Conservation (phyloP, 2,329 filamentous ascomycete species). For the Aspergillus transmontanensis region DNA sequence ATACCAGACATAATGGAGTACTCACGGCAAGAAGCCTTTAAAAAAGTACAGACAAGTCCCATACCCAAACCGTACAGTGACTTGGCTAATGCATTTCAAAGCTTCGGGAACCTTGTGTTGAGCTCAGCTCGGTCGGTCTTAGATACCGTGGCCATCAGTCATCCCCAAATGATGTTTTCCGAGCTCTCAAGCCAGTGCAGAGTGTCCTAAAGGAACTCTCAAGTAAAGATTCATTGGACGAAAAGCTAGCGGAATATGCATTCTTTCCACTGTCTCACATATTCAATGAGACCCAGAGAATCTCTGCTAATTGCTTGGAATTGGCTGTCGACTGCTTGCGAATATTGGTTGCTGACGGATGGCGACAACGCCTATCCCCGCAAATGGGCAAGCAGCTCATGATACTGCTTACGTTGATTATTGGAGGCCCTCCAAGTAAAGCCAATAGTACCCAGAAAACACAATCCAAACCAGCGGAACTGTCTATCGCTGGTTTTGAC, state of each 20-base stretch:
- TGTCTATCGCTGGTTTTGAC: slow-evolving; percentile 69
- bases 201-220: slow-evolving; percentile 42
- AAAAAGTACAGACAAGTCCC: slow-evolving; percentile 33
- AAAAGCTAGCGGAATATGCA: slow-evolving; percentile 86
- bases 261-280: slow-evolving; percentile 93
- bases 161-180: slow-evolving; percentile 50
- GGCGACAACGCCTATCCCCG: slow-evolving; percentile 70
- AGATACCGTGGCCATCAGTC: slow-evolving; percentile 51
- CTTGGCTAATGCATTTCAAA: slow-evolving; percentile 32
- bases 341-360: slow-evolving; percentile 74
- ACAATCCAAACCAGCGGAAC: slow-evolving; percentile 65
- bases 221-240: slow-evolving; percentile 60
- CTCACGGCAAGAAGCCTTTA: slow-evolving; percentile 44
- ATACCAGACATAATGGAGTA: slow-evolving; percentile 34
- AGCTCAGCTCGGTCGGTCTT: slow-evolving; percentile 58
- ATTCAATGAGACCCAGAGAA: slow-evolving; percentile 72
- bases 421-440: slow-evolving; percentile 70
- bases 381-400: slow-evolving; percentile 81
- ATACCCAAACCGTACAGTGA: background rate
- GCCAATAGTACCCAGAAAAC: slow-evolving; percentile 28
- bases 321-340: slow-evolving; percentile 73
- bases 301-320: slow-evolving; percentile 72
- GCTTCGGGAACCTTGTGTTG: slow-evolving; percentile 62
- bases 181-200: slow-evolving; percentile 50
- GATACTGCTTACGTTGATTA: slow-evolving; percentile 78